Evolutionary conservation across 2,329 filamentous ascomycete genomes (phyloP).

Genomic region (Chaetomium sp.): DNA sequence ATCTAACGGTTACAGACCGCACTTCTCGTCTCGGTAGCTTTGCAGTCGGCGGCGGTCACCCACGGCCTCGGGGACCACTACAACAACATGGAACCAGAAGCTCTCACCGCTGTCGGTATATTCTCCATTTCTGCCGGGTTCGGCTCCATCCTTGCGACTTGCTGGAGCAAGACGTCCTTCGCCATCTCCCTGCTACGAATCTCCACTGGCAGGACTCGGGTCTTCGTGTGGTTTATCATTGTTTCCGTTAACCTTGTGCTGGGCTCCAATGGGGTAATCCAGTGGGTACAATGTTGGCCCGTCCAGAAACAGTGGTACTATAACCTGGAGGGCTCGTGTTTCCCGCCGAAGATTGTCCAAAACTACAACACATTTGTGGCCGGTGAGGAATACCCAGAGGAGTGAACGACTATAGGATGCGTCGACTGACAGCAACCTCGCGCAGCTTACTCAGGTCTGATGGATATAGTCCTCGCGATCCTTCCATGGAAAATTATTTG

Average conservation of each 20-base stretch:
- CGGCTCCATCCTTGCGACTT: slow-evolving; percentile 29
- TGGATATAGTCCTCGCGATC: slow-evolving; percentile 40
- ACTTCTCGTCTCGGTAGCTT: slow-evolving; percentile 16
- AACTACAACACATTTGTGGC: slow-evolving; percentile 24
- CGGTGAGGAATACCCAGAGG: neutral
- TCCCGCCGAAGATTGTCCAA: slow-evolving; percentile 16
- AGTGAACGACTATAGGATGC: neutral
- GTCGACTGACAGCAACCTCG: neutral
- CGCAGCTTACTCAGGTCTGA: slow-evolving; percentile 37
- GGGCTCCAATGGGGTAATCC: slow-evolving; percentile 23
- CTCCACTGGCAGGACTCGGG: slow-evolving; percentile 34
- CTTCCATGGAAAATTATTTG: slow-evolving; percentile 41
- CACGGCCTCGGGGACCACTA: slow-evolving; percentile 26
- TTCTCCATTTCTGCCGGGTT: slow-evolving; percentile 29
- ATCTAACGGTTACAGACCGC: slow-evolving; percentile 16
- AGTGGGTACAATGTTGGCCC: slow-evolving; percentile 30
- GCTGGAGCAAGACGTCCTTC: slow-evolving; percentile 44
- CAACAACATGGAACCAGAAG: slow-evolving; percentile 6
- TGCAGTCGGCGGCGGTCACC: slow-evolving; percentile 22
- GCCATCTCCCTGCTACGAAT: slow-evolving; percentile 42
- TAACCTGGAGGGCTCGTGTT: slow-evolving; percentile 23
- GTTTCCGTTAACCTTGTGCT: slow-evolving; percentile 35
- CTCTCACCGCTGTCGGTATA: slow-evolving; percentile 14
- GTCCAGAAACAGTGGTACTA: slow-evolving; percentile 24
- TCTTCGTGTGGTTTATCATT: slow-evolving; percentile 41